Base-by-base conservation (phyloP, 805 yeast species). In the Metschnikowia baotianmanensis region DNA sequence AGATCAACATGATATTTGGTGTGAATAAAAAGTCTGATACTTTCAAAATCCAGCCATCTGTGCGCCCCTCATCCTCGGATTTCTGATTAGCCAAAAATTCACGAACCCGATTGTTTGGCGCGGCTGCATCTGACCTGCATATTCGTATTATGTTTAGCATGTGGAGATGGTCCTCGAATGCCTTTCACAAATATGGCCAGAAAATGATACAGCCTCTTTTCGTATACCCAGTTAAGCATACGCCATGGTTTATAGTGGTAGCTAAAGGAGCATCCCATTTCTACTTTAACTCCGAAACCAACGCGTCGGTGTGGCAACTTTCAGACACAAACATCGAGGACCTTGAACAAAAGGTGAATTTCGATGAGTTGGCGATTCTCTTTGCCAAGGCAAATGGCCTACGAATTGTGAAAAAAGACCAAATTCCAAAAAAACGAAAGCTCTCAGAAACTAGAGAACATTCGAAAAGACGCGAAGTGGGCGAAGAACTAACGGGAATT, bases 281-380 rank as follows among this genome's bases (percentile, higher is more conserved):
- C 42, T 66, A 66, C 48, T 66, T 51, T 43, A 55, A 65, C 45
- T 26, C 39, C 11, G 36, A 18, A 1, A 40, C 46, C 4, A 43
- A 45, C 16, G 18, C 36, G 17, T 58, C 69, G 6, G 61, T 54
- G 34, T 66, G 72, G 72, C 71, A 65, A 48, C 42, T 64, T 19
- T 32, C 46, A 12, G 69, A 65, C 31, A 35, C 65, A 1, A 36
- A 37, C 29, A 36, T 40, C 40, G 42, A 45, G 3, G 48, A 42
- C 26, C 53, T 65, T 21, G 43, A 51, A 2, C 28, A 36, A 6
- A 38, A 47, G 21, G 56, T 66, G n/a, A 55, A 62, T 33, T 63
- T 46, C 38, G 64, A 65, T 34, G 57, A 58, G 21, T 43, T 66
- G 9, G 59, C 58, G 11, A 35, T 63, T 10, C 48, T 66, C 24